Evolutionary conservation across 148 eudicot species (phyloP), one percentile per base, ranked within the genome.

Genomic region (Spergularia marina): DNA sequence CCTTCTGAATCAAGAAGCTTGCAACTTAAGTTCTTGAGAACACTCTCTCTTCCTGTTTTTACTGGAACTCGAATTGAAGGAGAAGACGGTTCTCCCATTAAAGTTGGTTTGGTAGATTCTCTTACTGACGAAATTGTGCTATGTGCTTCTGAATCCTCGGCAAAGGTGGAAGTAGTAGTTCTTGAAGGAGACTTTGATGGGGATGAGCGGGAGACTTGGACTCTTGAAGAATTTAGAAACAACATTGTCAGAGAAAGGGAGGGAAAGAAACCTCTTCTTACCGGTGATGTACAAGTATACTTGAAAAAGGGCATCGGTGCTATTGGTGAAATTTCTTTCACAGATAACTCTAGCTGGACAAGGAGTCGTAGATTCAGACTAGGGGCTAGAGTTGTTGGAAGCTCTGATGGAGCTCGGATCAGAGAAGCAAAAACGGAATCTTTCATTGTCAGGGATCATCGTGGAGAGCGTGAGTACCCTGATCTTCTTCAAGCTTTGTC

Each of bases 11-110:
- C 90, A 73, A 89, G 89, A 85, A 88, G 78, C 82, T 81, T 95
- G 63, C 86, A 84, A 75, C 87, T 95, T 59, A 84, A 84, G 80
- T 92, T 95, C 72, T 44, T 68, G 69, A 86, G 80, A 69, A 82
- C 82, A 58, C 80, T 95, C 34, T 87, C 87, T 76, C 94, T 92
- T 57, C 99, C 99, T 2, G 97, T 95, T 67, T 95, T 95, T 70
- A 95, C 99, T 63, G 99, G 99, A 80, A 86, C 94, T 53, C 91
- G 88, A 61, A 95, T 95, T 75, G 94, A 92, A 87, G 97, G 96
- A 78, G 97, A 91, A 82, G 96, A 85, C 41, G 79, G 85, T 47
- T 78, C 86, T 62, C 81, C 84, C 23, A 79, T 95, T 41, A 84
- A 87, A 82, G 86, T 95, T 76, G 90, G 87, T 79, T 71, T 95